Percentiles rank a stretch among this genome's conserved stretches.
Conservation (phyloP, 2,329 filamentous ascomycete species). For the Pseudocercospora cruenta region DNA sequence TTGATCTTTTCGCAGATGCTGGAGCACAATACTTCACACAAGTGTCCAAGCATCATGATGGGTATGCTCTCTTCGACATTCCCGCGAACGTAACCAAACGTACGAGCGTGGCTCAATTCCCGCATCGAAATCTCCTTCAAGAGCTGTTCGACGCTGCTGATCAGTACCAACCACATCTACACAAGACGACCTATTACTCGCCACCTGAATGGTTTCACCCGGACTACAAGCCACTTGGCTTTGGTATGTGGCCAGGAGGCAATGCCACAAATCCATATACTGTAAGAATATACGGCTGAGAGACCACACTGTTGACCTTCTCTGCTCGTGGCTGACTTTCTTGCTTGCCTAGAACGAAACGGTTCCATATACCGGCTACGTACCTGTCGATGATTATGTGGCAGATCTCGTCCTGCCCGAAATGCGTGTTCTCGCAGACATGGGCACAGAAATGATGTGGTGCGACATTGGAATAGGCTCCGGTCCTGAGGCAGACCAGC, state of each 20-base stretch:
- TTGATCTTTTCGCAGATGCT: constrained; percentile 57
- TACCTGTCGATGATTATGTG: constrained; percentile 48
- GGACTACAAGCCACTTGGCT: constrained; percentile 47
- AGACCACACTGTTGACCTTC: neutral
- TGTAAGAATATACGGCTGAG: constrained; percentile 48
- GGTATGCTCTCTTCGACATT: constrained; percentile 51
- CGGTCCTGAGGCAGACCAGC: constrained; percentile 26
- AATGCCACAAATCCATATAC: constrained; percentile 52
- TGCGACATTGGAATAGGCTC: constrained; percentile 40
- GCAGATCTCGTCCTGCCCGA: constrained; percentile 48
- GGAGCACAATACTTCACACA: constrained; percentile 55
- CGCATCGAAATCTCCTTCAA: constrained; percentile 47
- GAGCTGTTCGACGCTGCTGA: constrained; percentile 51
- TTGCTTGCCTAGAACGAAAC: neutral
- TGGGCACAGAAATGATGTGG: constrained; percentile 54
- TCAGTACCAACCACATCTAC: constrained; percentile 48
- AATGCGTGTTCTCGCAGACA: constrained; percentile 49
- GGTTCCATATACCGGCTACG: constrained; percentile 46
- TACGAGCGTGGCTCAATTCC: constrained; percentile 45
- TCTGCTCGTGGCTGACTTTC: neutral
- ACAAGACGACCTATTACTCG: constrained; percentile 50
- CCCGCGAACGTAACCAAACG: constrained; percentile 46
- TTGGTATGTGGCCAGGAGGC: constrained; percentile 44
- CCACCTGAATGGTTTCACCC: constrained; percentile 55
- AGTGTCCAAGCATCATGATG: constrained; percentile 53